Conservation (phyloP, 2,329 filamentous ascomycete genomes). For the Aureobasidium melanogenum region DNA sequence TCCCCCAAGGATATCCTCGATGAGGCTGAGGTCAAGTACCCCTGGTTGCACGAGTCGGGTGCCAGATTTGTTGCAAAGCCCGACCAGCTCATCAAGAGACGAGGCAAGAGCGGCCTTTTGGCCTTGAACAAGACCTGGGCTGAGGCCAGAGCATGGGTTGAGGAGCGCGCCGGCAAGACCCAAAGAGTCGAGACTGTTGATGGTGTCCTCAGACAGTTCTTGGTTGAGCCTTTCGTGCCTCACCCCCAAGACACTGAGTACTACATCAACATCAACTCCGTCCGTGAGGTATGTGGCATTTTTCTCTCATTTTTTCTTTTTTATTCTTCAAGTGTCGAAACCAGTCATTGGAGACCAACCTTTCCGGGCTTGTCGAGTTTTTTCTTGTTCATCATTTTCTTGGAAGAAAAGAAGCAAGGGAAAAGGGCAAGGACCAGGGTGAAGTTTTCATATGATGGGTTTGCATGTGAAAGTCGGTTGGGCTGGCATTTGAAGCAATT, state of each 20-base stretch:
- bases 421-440: background rate
- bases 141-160: slow-evolving; percentile 90
- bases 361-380: slow-evolving; percentile 3
- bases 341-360: background rate
- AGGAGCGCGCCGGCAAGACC: slow-evolving; percentile 80
- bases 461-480: slow-evolving; percentile 13
- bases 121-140: slow-evolving; percentile 96
- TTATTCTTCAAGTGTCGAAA: background rate
- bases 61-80: slow-evolving; percentile 98
- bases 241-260: slow-evolving; percentile 94
- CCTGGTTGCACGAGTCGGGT: slow-evolving; percentile 77
- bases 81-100: slow-evolving; percentile 98
- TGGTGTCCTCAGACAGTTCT: slow-evolving; percentile 85
- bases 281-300: slow-evolving; percentile 78
- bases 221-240: slow-evolving; percentile 97
- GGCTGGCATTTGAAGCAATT: background rate
- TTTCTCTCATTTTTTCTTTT: slow-evolving; percentile 17
- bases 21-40: slow-evolving; percentile 93
- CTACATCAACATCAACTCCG: slow-evolving; percentile 99
- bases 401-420: slow-evolving; percentile 7
- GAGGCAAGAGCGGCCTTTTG: slow-evolving; percentile 96
- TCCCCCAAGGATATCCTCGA: slow-evolving; percentile 76
- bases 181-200: slow-evolving; percentile 88
- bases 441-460: slow-evolving; percentile 5
- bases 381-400: slow-evolving; percentile 7